Evolutionary conservation across 805 yeast genomes (phyloP).

Genomic region (Wickerhamomyces pijperi): DNA sequence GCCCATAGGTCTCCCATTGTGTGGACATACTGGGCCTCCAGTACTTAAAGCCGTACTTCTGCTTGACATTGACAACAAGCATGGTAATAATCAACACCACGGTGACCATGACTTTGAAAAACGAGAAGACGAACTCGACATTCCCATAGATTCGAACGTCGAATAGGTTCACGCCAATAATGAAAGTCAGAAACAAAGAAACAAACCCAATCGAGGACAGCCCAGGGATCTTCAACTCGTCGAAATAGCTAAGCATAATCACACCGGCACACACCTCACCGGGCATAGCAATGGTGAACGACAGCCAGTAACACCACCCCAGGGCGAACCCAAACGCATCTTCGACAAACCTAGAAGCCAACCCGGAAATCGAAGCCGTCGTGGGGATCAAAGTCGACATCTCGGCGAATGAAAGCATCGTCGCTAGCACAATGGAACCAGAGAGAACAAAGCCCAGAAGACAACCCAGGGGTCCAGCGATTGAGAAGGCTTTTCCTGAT

Average conservation of each 20-base stretch:
- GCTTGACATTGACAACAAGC: conserved; percentile 46
- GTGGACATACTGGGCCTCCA: conserved; percentile 52
- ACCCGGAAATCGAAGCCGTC: conserved; percentile 70
- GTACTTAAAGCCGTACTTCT: conserved; percentile 51
- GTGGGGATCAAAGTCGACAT: conserved; percentile 72
- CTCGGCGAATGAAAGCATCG: conserved; percentile 70
- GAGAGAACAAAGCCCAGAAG: conserved; percentile 53
- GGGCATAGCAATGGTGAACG: conserved; percentile 64
- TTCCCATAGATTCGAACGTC: conserved; percentile 72
- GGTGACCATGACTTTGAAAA: conserved; percentile 43
- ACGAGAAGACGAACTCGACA: conserved; percentile 51
- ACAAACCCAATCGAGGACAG: conserved; percentile 54
- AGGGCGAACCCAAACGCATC: conserved; percentile 69
- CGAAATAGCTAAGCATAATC: conserved; percentile 62
- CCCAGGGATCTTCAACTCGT: conserved; percentile 38
- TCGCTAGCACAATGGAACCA: conserved; percentile 54
- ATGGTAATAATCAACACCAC: conserved; percentile 47
- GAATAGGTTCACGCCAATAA: conserved; percentile 42
- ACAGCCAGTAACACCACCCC: conserved; percentile 66
- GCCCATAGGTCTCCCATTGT: conserved; percentile 43
- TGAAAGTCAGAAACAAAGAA: conserved; percentile 38
- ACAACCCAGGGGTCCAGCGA: conserved; percentile 73
- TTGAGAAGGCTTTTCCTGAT: conserved; percentile 61
- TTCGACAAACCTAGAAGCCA: conserved; percentile 64
- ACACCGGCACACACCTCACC: conserved; percentile 76